Base-by-base conservation (phyloP, 352 stramenopile species). In the Labyrinthula sp. region DNA sequence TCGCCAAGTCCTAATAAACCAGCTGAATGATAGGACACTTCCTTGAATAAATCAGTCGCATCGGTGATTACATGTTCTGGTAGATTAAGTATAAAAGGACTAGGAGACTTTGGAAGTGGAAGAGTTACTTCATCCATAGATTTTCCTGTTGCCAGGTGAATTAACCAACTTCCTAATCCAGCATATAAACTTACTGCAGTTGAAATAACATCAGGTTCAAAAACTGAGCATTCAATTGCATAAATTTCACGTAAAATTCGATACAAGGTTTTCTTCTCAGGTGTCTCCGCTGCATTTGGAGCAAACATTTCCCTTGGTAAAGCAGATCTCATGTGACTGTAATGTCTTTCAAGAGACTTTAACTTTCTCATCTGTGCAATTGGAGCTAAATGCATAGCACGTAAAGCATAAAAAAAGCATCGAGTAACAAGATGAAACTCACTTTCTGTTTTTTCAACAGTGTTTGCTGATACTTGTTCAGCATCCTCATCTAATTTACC, bases 11-110 rank as follows among this genome's bases (percentile, higher is more conserved):
- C 61, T 21, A 97, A 60, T 2, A 72, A 54, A 40, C 85, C 79
- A 0, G 77, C 71, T 17, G 78, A 63, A 18, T 91, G 49, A 17
- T 79, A 74, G 0, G 79, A 71, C 0, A 92, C 65, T 55, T 85
- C 89, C 33, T 85, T 79, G 1, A 95, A 55, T 6, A 91, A 66
- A 15, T 72, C 65, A 54, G 79, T 87, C 30, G 93, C 68, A 54
- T 95, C 84, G 47, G 92, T 77, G 3, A 95, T 68, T 34, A 97
- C 64, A 48, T 94, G 79, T 60, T 95, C 85, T 0, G 88, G 88
- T 22, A 93, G 68, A 24, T 71, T 65, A 30, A 68, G 63, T 0
- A 95, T 55, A 30, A 72, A 37, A 34, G 40, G 30, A 2, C 14
- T 17, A 9, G 28, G 17, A 24, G 25, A 20, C 23, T 4, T 26